Conservation (phyloP, 2,329 filamentous ascomycete genomes). For the Fusarium sp. region DNA sequence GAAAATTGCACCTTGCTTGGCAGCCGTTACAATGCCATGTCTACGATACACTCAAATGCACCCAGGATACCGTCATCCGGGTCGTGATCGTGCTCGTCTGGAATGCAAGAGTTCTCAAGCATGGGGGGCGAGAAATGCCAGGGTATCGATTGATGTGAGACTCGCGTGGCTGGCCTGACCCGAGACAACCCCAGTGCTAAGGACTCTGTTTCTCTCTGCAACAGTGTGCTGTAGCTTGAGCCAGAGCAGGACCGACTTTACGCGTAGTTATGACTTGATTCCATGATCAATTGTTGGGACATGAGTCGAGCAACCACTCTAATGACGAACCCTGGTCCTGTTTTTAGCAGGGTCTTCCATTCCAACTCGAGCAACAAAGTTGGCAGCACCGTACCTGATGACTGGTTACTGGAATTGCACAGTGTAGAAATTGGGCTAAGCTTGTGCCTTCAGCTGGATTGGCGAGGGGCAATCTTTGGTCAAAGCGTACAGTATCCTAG, state of each 20-base stretch:
- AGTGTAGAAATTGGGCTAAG: slow-evolving; percentile 7
- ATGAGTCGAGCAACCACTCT: neutral
- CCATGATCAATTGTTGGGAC: neutral
- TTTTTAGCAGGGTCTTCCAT: slow-evolving; percentile 1
- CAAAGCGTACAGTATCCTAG: slow-evolving; percentile 3
- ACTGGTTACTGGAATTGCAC: slow-evolving; percentile 15
- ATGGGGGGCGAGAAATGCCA: slow-evolving; percentile 10
- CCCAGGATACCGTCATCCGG: slow-evolving; percentile 17
- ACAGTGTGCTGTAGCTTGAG: slow-evolving; percentile 2
- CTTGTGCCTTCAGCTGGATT: slow-evolving; percentile 6
- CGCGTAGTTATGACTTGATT: neutral
- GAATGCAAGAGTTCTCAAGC: slow-evolving; percentile 25
- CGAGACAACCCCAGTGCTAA: slow-evolving; percentile 33
- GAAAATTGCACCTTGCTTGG: slow-evolving; percentile 1
- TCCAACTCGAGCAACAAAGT: slow-evolving; percentile 12
- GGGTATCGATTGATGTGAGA: slow-evolving; percentile 12
- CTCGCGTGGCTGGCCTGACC: slow-evolving; percentile 42
- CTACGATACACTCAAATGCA: neutral
- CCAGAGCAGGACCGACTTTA: neutral
- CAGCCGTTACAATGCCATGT: slow-evolving; percentile 16
- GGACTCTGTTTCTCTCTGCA: slow-evolving; percentile 15
- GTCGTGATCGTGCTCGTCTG: neutral
- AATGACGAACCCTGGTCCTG: neutral
- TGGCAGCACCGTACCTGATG: slow-evolving; percentile 11
- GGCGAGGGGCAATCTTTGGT: slow-evolving; percentile 7